Base-by-base conservation (phyloP, 495 filamentous ascomycete species). In the Lindgomyces ingoldianus region DNA sequence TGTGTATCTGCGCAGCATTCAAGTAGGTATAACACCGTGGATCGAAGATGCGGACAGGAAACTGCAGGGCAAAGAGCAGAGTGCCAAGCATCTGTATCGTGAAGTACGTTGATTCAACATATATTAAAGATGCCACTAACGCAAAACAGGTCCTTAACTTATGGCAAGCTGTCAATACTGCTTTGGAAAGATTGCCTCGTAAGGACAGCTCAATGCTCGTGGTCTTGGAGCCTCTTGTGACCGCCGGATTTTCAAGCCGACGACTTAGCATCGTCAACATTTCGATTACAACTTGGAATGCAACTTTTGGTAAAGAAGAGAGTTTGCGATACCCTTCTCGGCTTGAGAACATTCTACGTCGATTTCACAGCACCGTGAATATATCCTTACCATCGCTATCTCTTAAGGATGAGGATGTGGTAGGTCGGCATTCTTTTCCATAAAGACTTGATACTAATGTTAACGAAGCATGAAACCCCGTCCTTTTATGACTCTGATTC, bases 11-110 rank as follows among this genome's bases (percentile, higher is more conserved):
- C 70, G 76, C 9, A 79, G 78, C 41, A 69, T 86, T n/a, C 87
- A 91, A 70, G 73, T 78, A 36, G 86, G 85, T 1, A 67, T 90
- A 30, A 68, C 77, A 3, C 62, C 77, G 4, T 91, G 88, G 87
- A 73, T 91, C 30, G 75, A 78, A 54, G 89, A 91, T 65, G 46
- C 66, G 0, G 76, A 50, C 72, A 80, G 29, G 61, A 74, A 55
- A 75, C 29, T 70, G n/a, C 53, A 64, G 29, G 42, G 64, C 14
- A 56, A 62, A 22, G 50, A 60, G 14, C 46, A 52, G 8, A 24
- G 21, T 14, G 22, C 53, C 1, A 61, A 50, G 46, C 45, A 62
- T 14, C 19, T 72, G 12, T 47, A 60, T 26, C 21, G 27, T n/a
- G 48, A 68, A 33, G 71, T 72, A 64, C 10, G 71, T 62, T n/a